Evolutionary conservation across 2,329 filamentous ascomycete species (phyloP).

Genomic region (Shiraia bambusicola): DNA sequence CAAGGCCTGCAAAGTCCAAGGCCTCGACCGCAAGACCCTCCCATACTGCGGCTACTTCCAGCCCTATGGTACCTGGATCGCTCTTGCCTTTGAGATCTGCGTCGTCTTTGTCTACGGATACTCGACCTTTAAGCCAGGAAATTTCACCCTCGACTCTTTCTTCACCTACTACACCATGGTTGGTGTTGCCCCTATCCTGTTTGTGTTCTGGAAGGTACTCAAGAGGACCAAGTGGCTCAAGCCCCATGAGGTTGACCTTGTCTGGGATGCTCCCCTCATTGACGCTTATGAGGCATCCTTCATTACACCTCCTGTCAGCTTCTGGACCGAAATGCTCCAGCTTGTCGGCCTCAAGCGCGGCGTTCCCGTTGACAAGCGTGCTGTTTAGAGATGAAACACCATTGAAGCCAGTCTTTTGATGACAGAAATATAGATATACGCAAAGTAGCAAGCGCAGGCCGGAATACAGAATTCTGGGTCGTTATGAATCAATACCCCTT

Average conservation of each 20-base stretch:
- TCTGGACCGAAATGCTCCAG: slow-evolving; percentile 42
- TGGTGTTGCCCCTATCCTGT: slow-evolving; percentile 54
- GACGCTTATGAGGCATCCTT: slow-evolving; percentile 48
- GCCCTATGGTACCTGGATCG: slow-evolving; percentile 55
- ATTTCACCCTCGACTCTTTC: slow-evolving; percentile 53
- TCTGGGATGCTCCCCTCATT: slow-evolving; percentile 45
- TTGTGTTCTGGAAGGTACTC: slow-evolving; percentile 63
- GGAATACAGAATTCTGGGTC: no score
- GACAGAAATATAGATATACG: no score
- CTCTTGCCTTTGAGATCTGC: slow-evolving; percentile 51
- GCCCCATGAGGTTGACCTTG: slow-evolving; percentile 51
- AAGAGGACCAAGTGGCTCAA: slow-evolving; percentile 59
- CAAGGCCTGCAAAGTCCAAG: slow-evolving; percentile 50
- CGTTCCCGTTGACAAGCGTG: slow-evolving; percentile 33
- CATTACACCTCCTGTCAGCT: slow-evolving; percentile 36
- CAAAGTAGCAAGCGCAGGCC: no score
- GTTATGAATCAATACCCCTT: no score
- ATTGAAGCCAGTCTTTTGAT: no score
- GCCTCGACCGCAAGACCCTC: slow-evolving; percentile 53
- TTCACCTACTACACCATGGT: slow-evolving; percentile 59
- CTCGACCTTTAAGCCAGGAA: slow-evolving; percentile 52
- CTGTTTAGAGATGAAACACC: slow-evolving; percentile 11
- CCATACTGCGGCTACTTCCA: slow-evolving; percentile 53
- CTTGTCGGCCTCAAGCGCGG: slow-evolving; percentile 36
- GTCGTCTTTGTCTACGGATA: slow-evolving; percentile 58